Base-by-base conservation (phyloP, 2,329 filamentous ascomycete genomes). In the Penicillium sp. region DNA sequence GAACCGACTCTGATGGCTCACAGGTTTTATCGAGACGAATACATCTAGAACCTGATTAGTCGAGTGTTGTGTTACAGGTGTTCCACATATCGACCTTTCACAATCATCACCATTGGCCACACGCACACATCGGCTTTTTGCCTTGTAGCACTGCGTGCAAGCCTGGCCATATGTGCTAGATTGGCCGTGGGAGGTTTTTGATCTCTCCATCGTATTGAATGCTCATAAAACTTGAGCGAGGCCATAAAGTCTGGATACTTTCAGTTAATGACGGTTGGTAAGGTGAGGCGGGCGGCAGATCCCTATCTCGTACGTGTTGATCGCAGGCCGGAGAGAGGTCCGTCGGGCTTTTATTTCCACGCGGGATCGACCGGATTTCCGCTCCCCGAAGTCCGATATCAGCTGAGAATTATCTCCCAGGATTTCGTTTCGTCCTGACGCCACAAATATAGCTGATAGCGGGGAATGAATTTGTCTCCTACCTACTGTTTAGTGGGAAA, bases 1-100 rank as follows among this genome's bases (percentile, higher is more conserved):
- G 77, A 63, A 72, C 53, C 26, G 74, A 74, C 19, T 76, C 73
- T 35, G 76, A 75, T 35, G 74, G 70, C 54, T 73, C 66, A 58
- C 77, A 79, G 7, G 63, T 53, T 64, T 76, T 78, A 37, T 68
- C 71, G 7, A 79, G 75, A 50, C 76, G 75, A n/a, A 73, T 57
- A 45, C 76, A 79, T 68, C 77, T 75, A 42, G 4, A 26, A 17
- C 15, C 4, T 15, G 4, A 38, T 38, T 17, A 38, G 37, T 17
- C 15, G 37, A n/a, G 37, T 6, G 13, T 38, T 38, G 37, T 38
- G 37, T 28, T 28, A 28, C 37, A n/a, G 15, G 15, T 38, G 15
- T 12, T 12, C 13, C 33, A 35, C 15, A 6, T 19, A 35, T 38
- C 57, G 40, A 73, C 70, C 72, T 70, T 65, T 74, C 72, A 56